These are phyloP conservation scores for Sergeia podlipaevii DNA, from an alignment of 208 protist genomes.

Conservation along the genomic window DNA sequence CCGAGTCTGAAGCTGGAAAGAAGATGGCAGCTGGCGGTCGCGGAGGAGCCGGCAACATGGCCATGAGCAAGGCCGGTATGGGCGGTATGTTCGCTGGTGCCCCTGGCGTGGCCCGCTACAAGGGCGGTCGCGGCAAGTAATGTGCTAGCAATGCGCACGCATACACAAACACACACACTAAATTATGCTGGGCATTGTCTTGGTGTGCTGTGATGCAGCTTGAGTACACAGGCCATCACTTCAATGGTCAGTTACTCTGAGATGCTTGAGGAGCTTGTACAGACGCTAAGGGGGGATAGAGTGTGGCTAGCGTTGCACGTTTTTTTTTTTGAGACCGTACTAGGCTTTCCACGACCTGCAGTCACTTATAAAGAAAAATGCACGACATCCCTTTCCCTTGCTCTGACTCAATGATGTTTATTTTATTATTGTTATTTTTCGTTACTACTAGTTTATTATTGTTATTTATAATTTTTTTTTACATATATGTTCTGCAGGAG, in stretches of 20 bases:
- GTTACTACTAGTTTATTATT: background rate
- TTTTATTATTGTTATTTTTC: conserved; percentile 13
- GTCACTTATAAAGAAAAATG: no score
- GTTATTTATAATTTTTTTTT: background rate
- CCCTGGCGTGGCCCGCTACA: conserved; percentile 80
- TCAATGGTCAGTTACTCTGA: no score
- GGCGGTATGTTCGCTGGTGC: conserved; percentile 91
- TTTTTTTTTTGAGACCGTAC: no score
- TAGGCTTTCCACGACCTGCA: no score
- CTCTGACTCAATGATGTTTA: no score
- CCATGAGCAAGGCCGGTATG: conserved; percentile 90
- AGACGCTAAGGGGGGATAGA: no score
- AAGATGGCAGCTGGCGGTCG: conserved; percentile 73
- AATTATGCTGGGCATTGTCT: background rate
- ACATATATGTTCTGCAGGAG: no score
- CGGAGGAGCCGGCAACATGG: conserved; percentile 67
- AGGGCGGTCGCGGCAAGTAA: conserved; percentile 80
- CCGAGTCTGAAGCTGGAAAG: conserved; percentile 89
- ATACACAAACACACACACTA: conserved; percentile 1
- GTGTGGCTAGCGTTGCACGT: no score
- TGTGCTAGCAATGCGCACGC: background rate
- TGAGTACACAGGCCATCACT: no score
- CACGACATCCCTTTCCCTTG: no score
- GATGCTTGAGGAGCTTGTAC: no score
- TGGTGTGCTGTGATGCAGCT: no score